Percentiles rank a stretch among this genome's conserved stretches.
These are phyloP conservation scores for Penicillium sp. DNA, from an alignment of 2,329 filamentous ascomycete genomes.

Conservation along the genomic window DNA sequence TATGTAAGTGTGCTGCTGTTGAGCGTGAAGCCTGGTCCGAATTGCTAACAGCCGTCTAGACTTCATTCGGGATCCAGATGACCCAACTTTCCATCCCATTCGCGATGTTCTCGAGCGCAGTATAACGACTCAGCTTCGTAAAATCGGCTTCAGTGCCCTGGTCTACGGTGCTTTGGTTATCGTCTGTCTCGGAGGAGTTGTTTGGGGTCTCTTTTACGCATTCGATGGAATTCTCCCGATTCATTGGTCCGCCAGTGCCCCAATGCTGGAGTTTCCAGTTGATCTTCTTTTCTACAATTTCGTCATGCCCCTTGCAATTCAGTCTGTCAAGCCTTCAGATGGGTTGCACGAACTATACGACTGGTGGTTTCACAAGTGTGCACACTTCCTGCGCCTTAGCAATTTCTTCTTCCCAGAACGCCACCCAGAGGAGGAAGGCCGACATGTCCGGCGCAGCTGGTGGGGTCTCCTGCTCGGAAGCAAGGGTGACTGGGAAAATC, in stretches of 20 bases:
- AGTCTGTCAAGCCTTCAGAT: constrained; percentile 82
- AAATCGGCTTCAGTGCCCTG: constrained; percentile 93
- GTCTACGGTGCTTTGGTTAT: constrained; percentile 94
- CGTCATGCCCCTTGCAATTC: constrained; percentile 84
- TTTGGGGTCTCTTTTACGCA: constrained; percentile 80
- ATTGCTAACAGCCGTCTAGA: constrained; percentile 53
- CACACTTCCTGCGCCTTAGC: constrained; percentile 76
- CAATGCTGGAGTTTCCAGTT: constrained; percentile 90
- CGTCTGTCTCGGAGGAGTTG: constrained; percentile 89
- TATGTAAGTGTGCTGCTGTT: constrained; percentile 66
- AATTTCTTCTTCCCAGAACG: constrained; percentile 93
- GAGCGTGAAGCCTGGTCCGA: not conserved
- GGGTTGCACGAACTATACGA: constrained; percentile 83
- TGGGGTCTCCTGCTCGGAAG: constrained; percentile 38
- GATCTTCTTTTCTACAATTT: constrained; percentile 98
- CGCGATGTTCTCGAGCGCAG: constrained; percentile 94
- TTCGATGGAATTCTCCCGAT: constrained; percentile 80
- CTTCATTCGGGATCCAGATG: constrained; percentile 97
- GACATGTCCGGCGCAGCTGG: constrained; percentile 66
- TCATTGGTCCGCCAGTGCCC: constrained; percentile 90
- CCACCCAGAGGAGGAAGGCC: constrained; percentile 78
- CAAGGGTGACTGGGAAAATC: constrained; percentile 42
- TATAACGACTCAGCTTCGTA: constrained; percentile 88
- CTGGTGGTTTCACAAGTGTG: constrained; percentile 95
- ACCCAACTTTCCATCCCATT: constrained; percentile 96